phyloP scores from a whole-genome alignment of 768 basidiomycete genomes.

The Suillus subluteus region DNA sequence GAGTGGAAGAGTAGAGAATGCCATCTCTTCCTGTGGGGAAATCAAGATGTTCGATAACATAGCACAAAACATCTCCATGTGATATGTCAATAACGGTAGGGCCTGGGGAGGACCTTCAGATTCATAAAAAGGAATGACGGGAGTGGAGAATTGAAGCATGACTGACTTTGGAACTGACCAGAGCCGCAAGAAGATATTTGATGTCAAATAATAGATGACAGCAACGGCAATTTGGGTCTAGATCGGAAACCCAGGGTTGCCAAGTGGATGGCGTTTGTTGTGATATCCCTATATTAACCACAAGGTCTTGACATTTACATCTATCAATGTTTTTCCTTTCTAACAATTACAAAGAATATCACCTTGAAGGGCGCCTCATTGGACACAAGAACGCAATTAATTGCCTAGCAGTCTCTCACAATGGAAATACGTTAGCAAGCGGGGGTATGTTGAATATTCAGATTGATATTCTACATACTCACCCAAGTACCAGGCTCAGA shows the following conservation, averaged over 20 bases:
- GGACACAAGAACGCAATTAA: constrained; percentile 22
- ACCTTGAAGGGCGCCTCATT: neutral
- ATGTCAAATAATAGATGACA: neutral
- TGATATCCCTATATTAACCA: no score
- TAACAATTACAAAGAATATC: neutral
- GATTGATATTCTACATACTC: neutral
- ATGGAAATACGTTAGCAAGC: constrained; percentile 22
- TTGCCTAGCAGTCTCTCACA: constrained; percentile 21
- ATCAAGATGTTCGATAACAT: neutral
- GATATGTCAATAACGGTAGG: neutral
- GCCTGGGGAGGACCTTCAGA: neutral
- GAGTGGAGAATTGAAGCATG: neutral
- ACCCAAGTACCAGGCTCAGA: constrained; percentile 5
- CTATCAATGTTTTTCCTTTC: neutral
- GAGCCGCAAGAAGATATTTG: neutral
- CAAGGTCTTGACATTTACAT: neutral
- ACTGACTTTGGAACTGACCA: neutral
- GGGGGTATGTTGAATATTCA: constrained; percentile 14
- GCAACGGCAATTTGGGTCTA: no score
- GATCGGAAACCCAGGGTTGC: neutral
- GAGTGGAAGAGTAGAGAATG: neutral
- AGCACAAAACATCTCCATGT: neutral
- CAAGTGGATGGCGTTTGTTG: neutral
- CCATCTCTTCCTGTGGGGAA: neutral
- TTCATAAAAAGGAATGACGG: neutral